Base-by-base conservation (phyloP, 352 stramenopile genomes). In the Plasmopara halstedii region DNA sequence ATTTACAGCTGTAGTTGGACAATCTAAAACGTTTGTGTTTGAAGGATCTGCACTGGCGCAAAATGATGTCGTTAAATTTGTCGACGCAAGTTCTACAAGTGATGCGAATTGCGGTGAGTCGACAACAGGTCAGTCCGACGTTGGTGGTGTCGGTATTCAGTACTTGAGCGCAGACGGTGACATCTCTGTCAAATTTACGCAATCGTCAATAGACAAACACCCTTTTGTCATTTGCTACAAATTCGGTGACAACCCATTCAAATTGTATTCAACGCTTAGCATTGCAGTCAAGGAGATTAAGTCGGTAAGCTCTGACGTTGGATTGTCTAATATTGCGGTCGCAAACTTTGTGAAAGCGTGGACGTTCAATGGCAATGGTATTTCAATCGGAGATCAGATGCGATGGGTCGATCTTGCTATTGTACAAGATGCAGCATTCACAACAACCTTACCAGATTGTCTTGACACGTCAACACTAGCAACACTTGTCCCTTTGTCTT, bases 191-290 rank as follows among this genome's bases (percentile, higher is more conserved):
- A 65, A 60, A 7, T 85, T 87, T 23, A 60, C 58, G 0, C 62
- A 83, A 36, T 67, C 72, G 1, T 84, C 68, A 3, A 23, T 25
- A 9, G 55, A 68, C 8, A 53, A 40, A 1, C 37, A 64, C 4
- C 56, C 70, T 13, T 87, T 87, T 25, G 46, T 43, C 0, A 42
- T 87, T 27, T 87, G 72, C 51, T 87, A 85, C 61, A 85, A 87
- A 29, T 83, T 85, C 34, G 75, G 75, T 0, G 49, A 62, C 1
- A 85, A 87, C 34, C 70, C 75, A 5, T 87, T 85, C 42, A 83
- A 83, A 15, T 22, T 87, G 21, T 87, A 87, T 20, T 31, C 45
- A 4, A 10, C 43, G 0, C 49, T 85, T 0, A 53, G 62, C 6
- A 70, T 87, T 20, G 70, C 51, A 2, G 70, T 85, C 6, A 87